Evolutionary conservation across 805 yeast species (phyloP).

Genomic region (Jamesozyma hellenica): DNA sequence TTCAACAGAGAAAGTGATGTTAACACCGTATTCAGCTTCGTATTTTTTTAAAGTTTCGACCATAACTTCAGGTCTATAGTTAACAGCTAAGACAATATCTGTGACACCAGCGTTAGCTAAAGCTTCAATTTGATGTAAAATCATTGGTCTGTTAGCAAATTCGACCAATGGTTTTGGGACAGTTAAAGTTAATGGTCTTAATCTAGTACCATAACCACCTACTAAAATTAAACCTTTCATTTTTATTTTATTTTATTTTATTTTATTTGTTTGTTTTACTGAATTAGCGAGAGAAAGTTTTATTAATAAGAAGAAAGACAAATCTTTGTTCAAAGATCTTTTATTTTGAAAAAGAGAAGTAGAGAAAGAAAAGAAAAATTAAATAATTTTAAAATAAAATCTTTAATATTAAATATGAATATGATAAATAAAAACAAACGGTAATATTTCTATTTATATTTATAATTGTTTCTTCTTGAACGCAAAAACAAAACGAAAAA

Average conservation of each 20-base stretch:
- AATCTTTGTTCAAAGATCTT: not conserved
- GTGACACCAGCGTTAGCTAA: constrained; percentile 97
- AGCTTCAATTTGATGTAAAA: constrained; percentile 96
- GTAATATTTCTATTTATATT: too few species aligned
- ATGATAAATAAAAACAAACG: too few species aligned
- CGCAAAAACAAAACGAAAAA: too few species aligned
- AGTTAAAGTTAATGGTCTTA: constrained; percentile 94
- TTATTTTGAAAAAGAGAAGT: not conserved
- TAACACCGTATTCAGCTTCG: constrained; percentile 89
- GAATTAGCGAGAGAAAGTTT: not conserved
- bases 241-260: constrained; percentile 12
- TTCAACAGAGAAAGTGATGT: constrained; percentile 94
- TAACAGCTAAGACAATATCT: constrained; percentile 95
- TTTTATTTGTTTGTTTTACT: not conserved
- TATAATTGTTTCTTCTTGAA: too few species aligned
- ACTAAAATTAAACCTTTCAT: constrained; percentile 97
- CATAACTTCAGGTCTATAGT: constrained; percentile 99
- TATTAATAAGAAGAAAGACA: not conserved
- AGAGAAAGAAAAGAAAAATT: not conserved
- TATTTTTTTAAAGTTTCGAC: constrained; percentile 87
- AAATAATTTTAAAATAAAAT: not conserved
- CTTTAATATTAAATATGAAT: too few species aligned
- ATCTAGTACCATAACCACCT: constrained; percentile 99
- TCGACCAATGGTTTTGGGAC: constrained; percentile 95
- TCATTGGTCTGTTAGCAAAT: constrained; percentile 99